Percentiles rank a stretch among this genome's conserved stretches.
These are phyloP conservation scores for Fusarium scirpi DNA, from an alignment of 2,329 filamentous ascomycete species.

Conservation along the genomic window DNA sequence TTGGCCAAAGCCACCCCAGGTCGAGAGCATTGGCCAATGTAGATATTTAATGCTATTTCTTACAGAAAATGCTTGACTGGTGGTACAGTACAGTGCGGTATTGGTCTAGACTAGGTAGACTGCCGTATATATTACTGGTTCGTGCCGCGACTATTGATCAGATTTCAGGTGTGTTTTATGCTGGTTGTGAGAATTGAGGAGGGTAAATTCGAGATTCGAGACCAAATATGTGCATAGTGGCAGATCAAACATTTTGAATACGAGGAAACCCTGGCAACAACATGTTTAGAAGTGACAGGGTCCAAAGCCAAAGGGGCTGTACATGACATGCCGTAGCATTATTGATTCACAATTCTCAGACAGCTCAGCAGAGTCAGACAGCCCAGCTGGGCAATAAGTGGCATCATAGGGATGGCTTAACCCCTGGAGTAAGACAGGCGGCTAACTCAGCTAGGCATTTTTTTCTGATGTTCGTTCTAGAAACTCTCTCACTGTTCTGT, in stretches of 20 bases:
- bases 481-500: not conserved
- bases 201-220: conserved; percentile 19
- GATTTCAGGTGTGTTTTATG: conserved; percentile 34
- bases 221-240: conserved; percentile 12
- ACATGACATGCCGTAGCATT: conserved; percentile 1
- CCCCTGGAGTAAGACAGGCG: not conserved
- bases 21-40: conserved; percentile 29
- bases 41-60: conserved; percentile 32
- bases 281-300: conserved; percentile 28
- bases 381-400: conserved; percentile 4
- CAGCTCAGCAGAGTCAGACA: not conserved
- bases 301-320: conserved; percentile 3
- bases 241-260: conserved; percentile 36
- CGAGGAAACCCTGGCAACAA: conserved; percentile 21
- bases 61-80: conserved; percentile 14
- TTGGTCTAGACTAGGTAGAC: not conserved
- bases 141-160: conserved; percentile 21
- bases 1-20: conserved; percentile 40
- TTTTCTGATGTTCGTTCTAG: conserved; percentile 4
- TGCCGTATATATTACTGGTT: not conserved
- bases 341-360: conserved; percentile 14
- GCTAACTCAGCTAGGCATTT: conserved; percentile 6
- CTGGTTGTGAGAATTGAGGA: conserved; percentile 10
- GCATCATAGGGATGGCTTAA: conserved; percentile 2
- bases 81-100: not conserved